Percentiles rank a stretch among this genome's conserved stretches.
Evolutionary conservation across 225 moss, liverwort and hornwort species (phyloP).

Genomic region (Physcomitrellopsis africana): DNA sequence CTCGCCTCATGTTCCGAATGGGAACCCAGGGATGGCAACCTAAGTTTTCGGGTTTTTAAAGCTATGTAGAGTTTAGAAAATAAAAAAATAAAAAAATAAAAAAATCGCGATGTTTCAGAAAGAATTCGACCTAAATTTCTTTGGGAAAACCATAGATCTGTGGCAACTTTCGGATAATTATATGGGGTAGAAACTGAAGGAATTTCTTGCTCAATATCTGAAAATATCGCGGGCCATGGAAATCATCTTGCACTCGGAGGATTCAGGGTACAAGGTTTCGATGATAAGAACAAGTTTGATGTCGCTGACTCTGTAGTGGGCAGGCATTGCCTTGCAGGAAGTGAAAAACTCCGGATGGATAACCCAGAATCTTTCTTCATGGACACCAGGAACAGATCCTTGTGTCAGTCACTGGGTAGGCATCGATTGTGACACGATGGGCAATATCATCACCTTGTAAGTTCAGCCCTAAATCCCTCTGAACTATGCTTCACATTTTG

Average conservation of each 20-base stretch:
- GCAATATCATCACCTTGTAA: constrained; percentile 50
- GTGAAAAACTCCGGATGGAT: constrained; percentile 46
- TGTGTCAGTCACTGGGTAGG: constrained; percentile 37
- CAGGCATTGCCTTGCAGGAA: constrained; percentile 44
- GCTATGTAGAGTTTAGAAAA: no score
- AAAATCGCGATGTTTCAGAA: no score
- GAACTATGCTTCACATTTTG: neutral
- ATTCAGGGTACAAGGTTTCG: no score
- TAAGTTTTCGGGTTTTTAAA: neutral
- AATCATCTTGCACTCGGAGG: neutral
- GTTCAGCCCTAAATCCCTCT: neutral
- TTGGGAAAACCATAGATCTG: no score
- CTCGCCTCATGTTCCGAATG: neutral
- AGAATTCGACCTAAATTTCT: no score
- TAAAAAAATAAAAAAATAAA: no score
- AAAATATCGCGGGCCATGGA: neutral
- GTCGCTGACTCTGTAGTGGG: neutral
- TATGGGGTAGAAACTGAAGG: no score
- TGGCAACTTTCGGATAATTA: no score
- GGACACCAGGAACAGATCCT: constrained; percentile 48
- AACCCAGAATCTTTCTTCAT: constrained; percentile 26
- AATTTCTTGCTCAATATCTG: no score
- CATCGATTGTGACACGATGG: constrained; percentile 45
- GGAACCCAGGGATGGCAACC: no score
- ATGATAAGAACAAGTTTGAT: neutral